Evolutionary conservation across 257 asterid genomes (phyloP).

Genomic region (Solanum pimpinellifolium): DNA sequence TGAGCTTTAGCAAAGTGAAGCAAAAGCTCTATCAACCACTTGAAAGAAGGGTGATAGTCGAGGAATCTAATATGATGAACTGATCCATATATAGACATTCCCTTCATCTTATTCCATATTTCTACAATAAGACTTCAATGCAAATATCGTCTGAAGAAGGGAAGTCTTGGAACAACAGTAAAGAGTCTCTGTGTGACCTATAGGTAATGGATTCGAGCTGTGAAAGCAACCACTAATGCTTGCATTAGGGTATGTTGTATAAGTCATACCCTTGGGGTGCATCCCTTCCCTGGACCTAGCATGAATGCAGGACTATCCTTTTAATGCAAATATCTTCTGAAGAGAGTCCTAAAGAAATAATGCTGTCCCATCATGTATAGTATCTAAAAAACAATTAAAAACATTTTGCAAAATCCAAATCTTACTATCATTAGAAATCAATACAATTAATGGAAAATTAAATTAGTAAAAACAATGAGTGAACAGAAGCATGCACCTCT

Average conservation of each 20-base stretch:
- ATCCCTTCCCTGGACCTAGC: background rate
- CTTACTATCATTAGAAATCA: background rate
- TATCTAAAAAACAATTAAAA: background rate
- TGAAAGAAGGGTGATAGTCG: background rate
- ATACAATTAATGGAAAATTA: background rate
- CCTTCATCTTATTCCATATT: background rate
- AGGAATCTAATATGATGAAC: background rate
- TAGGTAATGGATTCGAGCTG: background rate
- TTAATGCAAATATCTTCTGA: background rate
- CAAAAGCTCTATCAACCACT: background rate
- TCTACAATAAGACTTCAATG: background rate
- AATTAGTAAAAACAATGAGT: background rate
- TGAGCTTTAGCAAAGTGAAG: background rate
- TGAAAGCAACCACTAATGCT: background rate
- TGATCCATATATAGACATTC: background rate
- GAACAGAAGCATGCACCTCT: conserved; percentile 45
- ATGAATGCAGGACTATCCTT: background rate
- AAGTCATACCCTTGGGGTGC: background rate
- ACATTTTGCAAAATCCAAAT: background rate
- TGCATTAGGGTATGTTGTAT: background rate
- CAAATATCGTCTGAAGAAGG: background rate
- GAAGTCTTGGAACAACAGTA: background rate
- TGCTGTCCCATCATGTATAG: background rate
- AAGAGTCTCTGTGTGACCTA: too few species aligned
- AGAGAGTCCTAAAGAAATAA: background rate